phyloP scores from a whole-genome alignment of 352 stramenopile genomes.

The Globisporangium iwayamae region DNA sequence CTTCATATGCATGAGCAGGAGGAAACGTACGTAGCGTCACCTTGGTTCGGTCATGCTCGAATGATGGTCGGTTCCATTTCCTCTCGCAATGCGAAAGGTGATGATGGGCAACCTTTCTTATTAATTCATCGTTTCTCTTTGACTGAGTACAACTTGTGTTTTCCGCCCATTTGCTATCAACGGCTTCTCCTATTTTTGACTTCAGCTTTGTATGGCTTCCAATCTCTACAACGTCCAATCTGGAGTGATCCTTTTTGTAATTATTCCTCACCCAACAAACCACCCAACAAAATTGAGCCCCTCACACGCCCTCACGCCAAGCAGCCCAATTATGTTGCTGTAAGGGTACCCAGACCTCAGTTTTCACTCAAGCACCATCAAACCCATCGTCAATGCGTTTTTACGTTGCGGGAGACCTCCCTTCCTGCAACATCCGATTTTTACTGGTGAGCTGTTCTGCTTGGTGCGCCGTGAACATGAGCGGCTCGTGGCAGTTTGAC shows the following conservation, averaged over 20 bases:
- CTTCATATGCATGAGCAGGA: not conserved
- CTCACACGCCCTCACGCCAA: conserved; percentile 2
- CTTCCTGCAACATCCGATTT: conserved; percentile 5
- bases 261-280: no score
- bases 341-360: not conserved
- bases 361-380: not conserved
- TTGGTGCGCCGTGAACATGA: conserved; percentile 14
- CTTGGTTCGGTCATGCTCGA: no score
- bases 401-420: conserved; percentile 10
- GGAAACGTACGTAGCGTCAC: no score
- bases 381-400: not conserved
- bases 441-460: conserved; percentile 20
- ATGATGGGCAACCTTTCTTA: not conserved
- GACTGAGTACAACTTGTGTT: no score
- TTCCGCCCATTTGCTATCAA: no score
- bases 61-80: no score
- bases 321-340: not conserved
- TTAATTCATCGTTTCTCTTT: not conserved
- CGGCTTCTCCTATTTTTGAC: no score
- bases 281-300: not conserved
- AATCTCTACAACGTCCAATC: no score
- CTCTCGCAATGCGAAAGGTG: no score
- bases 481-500: not conserved
- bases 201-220: no score
- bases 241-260: no score